phyloP scores from a whole-genome alignment of 176 grass and related monocot species.

The Carex littledalei region DNA sequence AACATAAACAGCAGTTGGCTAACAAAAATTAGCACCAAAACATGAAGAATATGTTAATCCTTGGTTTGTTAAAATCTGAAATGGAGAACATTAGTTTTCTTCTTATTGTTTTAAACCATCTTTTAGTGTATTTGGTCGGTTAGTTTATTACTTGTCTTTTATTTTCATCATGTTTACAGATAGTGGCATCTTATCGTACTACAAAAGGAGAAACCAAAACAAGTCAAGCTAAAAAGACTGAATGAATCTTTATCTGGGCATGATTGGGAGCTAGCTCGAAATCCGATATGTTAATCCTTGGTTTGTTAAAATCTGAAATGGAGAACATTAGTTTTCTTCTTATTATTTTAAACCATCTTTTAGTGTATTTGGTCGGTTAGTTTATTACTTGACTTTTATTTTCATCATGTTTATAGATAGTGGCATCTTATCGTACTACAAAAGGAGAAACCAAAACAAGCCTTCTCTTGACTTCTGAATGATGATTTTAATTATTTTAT shows the following conservation, averaged over 20 bases:
- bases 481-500: conserved; percentile 30
- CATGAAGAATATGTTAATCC: not conserved
- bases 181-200: conserved; percentile 77
- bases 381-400: not conserved
- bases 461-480: conserved; percentile 96
- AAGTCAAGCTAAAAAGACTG: no score
- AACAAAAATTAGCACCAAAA: not conserved
- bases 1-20: not conserved
- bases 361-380: not conserved
- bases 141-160: not conserved
- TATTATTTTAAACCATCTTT: not conserved
- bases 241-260: no score
- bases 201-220: conserved; percentile 80
- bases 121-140: not conserved
- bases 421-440: conserved; percentile 72
- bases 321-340: not conserved
- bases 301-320: not conserved
- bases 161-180: conserved; percentile 29
- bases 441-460: conserved; percentile 86
- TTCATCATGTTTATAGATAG: conserved; percentile 41
- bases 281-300: not conserved
- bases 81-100: not conserved
- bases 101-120: not conserved
- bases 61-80: conserved; percentile 1
- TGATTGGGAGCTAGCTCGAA: no score